Percentiles rank a stretch among this genome's conserved stretches.
phyloP scores from a whole-genome alignment of 83 land plant species.

The Diphasiastrum complanatum region DNA sequence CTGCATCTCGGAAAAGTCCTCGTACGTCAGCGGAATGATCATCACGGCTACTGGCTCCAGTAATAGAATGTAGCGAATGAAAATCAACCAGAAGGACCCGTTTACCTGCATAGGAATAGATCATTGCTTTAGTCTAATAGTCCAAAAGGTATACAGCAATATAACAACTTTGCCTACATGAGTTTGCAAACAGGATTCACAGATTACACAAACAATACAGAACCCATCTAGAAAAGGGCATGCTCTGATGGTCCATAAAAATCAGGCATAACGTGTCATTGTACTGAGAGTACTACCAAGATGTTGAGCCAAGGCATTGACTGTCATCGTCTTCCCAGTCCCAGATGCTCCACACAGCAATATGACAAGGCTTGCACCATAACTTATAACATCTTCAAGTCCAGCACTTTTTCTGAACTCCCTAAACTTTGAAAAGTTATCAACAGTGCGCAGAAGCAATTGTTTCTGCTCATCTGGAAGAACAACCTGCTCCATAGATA shows the following conservation, averaged over 20 bases:
- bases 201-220: too few species aligned
- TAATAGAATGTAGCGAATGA: slow-evolving; percentile 19
- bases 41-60: slow-evolving; percentile 13
- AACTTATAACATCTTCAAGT: slow-evolving; percentile 30
- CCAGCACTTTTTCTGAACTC: slow-evolving; percentile 19
- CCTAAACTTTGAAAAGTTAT: slow-evolving; percentile 27
- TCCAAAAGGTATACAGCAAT: too few species aligned
- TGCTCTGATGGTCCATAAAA: too few species aligned
- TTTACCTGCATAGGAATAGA: slow-evolving; percentile 16
- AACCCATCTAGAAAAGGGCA: too few species aligned
- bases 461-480: slow-evolving; percentile 32
- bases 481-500: slow-evolving; percentile 34
- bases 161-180: not conserved
- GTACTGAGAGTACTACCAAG: slow-evolving; percentile 17
- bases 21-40: slow-evolving; percentile 29
- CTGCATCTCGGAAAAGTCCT: slow-evolving; percentile 33
- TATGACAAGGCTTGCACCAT: slow-evolving; percentile 30
- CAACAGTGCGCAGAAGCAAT: slow-evolving; percentile 27
- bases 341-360: slow-evolving; percentile 33
- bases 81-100: slow-evolving; percentile 35
- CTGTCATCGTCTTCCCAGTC: slow-evolving; percentile 39
- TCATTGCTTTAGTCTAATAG: too few species aligned
- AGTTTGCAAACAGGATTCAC: too few species aligned
- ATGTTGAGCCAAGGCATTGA: slow-evolving; percentile 34
- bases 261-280: slow-evolving; percentile 6